These are phyloP conservation scores for Pythium dissotocum DNA, from an alignment of 352 stramenopile species.

Conservation along the genomic window DNA sequence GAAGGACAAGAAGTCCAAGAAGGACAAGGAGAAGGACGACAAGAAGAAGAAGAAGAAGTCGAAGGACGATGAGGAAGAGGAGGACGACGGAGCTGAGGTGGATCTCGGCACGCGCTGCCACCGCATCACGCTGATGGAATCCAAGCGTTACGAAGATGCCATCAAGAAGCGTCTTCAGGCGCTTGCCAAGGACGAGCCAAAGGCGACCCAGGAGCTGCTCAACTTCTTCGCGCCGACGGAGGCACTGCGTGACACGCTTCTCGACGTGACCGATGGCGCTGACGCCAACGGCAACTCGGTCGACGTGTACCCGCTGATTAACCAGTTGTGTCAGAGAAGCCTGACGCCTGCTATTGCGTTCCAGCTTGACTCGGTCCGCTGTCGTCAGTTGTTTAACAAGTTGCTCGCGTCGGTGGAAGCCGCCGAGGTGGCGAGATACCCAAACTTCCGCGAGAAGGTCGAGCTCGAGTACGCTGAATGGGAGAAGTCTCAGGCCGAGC, in stretches of 20 bases:
- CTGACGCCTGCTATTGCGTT: constrained; percentile 87
- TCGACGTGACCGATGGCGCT: constrained; percentile 49
- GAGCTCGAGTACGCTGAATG: constrained; percentile 90
- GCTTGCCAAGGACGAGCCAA: constrained; percentile 88
- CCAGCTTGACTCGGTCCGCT: constrained; percentile 87
- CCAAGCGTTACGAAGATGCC: constrained; percentile 97
- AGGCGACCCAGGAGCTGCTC: constrained; percentile 83
- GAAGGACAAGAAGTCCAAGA: constrained; percentile 40
- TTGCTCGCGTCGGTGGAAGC: constrained; percentile 72
- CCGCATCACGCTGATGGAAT: constrained; percentile 97
- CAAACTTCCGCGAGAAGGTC: constrained; percentile 92
- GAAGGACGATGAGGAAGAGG: constrained; percentile 62
- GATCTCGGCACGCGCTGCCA: constrained; percentile 79
- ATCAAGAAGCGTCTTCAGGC: constrained; percentile 93
- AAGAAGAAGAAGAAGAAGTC: constrained; percentile 59
- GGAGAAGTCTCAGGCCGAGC: constrained; percentile 86
- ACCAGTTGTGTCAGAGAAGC: constrained; percentile 56
- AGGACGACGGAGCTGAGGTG: constrained; percentile 67
- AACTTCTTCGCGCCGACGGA: constrained; percentile 75
- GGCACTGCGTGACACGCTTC: constrained; percentile 61
- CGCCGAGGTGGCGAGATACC: constrained; percentile 71
- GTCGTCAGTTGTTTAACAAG: constrained; percentile 85
- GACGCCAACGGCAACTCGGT: constrained; percentile 62
- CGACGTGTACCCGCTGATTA: constrained; percentile 71
- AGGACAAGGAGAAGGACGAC: constrained; percentile 37